phyloP scores from a whole-genome alignment of 192 early-diverging fungal genomes.

The Kappamyces sp. region DNA sequence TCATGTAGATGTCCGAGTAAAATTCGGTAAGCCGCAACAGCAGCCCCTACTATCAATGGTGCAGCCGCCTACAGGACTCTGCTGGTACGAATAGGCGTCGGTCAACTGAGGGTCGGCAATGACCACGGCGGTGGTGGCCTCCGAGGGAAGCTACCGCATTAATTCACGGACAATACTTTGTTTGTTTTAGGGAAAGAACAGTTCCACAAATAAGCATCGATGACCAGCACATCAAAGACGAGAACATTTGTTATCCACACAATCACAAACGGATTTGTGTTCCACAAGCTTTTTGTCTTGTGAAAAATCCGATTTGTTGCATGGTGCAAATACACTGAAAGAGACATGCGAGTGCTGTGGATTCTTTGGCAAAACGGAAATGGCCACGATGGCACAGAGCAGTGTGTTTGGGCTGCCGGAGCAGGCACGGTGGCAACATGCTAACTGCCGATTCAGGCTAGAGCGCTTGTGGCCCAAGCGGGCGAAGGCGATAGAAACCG shows the following conservation, averaged over 20 bases:
- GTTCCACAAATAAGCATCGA: slow-evolving; percentile 18
- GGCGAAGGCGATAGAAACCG: slow-evolving; percentile 60
- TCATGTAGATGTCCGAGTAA: slow-evolving; percentile 82
- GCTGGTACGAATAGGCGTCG: slow-evolving; percentile 80
- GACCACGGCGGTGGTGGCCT: slow-evolving; percentile 30
- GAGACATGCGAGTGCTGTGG: slow-evolving; percentile 1
- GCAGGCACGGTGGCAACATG: not conserved
- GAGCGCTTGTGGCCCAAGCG: slow-evolving; percentile 52
- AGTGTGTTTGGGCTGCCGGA: slow-evolving; percentile 3
- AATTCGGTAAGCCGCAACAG: slow-evolving; percentile 60
- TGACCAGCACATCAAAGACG: slow-evolving; percentile 33
- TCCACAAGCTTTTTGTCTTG: slow-evolving; percentile 1
- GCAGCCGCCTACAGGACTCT: slow-evolving; percentile 22
- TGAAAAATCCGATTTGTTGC: slow-evolving; percentile 1
- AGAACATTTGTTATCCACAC: slow-evolving; percentile 36
- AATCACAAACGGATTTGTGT: slow-evolving; percentile 26
- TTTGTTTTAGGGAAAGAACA: slow-evolving; percentile 26
- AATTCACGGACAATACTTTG: slow-evolving; percentile 15
- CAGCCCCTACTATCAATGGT: slow-evolving; percentile 33
- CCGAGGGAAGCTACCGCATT: not conserved
- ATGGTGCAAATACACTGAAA: not conserved
- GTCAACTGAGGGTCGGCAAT: slow-evolving; percentile 92
- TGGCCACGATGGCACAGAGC: not conserved
- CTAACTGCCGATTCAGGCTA: slow-evolving; percentile 29
- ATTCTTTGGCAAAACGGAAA: slow-evolving; percentile 2